Percentiles rank a stretch among this genome's conserved stretches.
Evolutionary conservation across 2,329 filamentous ascomycete species (phyloP).

Genomic region (Ilyonectria destructans): DNA sequence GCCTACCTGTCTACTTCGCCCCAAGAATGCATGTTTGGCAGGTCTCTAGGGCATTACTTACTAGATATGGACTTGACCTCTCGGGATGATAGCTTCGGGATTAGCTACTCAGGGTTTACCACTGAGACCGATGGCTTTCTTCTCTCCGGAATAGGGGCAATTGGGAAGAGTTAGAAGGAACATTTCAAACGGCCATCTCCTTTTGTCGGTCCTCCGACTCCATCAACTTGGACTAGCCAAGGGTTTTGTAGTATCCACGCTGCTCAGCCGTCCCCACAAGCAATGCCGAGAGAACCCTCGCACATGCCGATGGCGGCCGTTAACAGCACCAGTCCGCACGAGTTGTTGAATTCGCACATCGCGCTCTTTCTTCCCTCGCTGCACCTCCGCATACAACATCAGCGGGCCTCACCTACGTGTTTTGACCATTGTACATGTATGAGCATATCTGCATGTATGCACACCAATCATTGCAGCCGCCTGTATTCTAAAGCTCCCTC

Average conservation of each 20-base stretch:
- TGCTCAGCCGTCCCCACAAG: conserved; percentile 3
- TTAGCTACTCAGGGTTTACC: too few species aligned
- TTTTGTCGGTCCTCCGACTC: neutral
- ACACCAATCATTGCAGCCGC: neutral
- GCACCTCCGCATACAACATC: too few species aligned
- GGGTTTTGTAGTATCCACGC: neutral
- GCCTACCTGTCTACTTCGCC: neutral
- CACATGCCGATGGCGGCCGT: conserved; percentile 39
- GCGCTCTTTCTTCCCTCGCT: neutral
- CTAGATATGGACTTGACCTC: too few species aligned
- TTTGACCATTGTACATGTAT: neutral
- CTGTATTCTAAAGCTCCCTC: neutral
- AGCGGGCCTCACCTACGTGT: neutral
- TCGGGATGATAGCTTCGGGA: too few species aligned
- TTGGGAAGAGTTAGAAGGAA: neutral
- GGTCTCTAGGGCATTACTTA: neutral
- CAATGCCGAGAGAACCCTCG: conserved; percentile 22
- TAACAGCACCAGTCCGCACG: conserved; percentile 32
- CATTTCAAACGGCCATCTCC: neutral
- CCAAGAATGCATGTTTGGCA: neutral
- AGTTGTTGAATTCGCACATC: neutral
- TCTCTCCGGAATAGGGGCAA: neutral
- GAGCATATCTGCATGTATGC: neutral
- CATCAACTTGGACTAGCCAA: neutral
- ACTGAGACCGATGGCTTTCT: too few species aligned